Percentiles rank a stretch among this genome's conserved stretches.
phyloP scores from a whole-genome alignment of 106 monocot genomes.

The Cymbidium sinense region DNA sequence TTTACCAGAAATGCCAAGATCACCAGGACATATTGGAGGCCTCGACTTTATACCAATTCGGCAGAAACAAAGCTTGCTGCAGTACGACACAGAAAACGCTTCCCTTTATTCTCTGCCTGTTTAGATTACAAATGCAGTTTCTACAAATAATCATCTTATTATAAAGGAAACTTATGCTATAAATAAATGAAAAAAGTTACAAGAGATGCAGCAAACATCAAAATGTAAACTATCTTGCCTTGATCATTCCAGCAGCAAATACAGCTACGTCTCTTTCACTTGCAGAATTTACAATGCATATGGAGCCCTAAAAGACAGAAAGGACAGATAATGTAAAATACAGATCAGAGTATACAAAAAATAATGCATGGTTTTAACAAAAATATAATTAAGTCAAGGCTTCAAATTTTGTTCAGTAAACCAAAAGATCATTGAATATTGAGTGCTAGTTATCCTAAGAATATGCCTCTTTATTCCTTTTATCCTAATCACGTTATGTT shows the following conservation, averaged over 20 bases:
- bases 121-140: neutral
- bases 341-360: neutral
- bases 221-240: slow-evolving; percentile 37
- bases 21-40: slow-evolving; percentile 52
- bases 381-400: neutral
- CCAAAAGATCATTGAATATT: neutral
- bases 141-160: neutral
- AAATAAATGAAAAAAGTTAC: neutral
- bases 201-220: neutral
- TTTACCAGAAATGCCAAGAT: slow-evolving; percentile 36
- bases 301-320: slow-evolving; percentile 53
- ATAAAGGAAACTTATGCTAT: slow-evolving; percentile 3
- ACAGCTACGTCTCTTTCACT: slow-evolving; percentile 89
- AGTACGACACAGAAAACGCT: slow-evolving; percentile 75
- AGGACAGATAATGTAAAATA: neutral
- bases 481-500: no score
- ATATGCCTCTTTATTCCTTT: no score
- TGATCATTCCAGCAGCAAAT: slow-evolving; percentile 96
- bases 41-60: slow-evolving; percentile 79
- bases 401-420: neutral
- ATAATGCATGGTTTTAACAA: neutral
- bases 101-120: slow-evolving; percentile 87
- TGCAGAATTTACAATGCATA: slow-evolving; percentile 90
- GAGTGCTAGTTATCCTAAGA: no score
- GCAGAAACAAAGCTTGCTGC: slow-evolving; percentile 99